Percentiles rank a stretch among this genome's conserved stretches.
Conservation (phyloP, 352 stramenopile genomes). For the Phytophthora uliginosa region DNA sequence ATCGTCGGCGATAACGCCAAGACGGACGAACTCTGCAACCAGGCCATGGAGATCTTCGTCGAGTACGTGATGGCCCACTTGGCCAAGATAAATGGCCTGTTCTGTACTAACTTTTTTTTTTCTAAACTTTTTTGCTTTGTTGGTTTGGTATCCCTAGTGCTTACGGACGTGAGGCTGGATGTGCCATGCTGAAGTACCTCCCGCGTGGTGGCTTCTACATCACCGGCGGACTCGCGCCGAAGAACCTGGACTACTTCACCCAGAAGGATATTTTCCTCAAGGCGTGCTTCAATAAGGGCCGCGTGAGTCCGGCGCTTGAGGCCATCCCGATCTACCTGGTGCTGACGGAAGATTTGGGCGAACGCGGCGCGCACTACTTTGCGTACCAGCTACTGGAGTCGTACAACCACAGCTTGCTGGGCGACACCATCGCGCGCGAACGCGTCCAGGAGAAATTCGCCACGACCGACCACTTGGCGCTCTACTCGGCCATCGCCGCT, state of each 20-base stretch:
- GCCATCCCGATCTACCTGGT: constrained; percentile 91
- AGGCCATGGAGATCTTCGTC: constrained; percentile 96
- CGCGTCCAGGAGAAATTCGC: constrained; percentile 46
- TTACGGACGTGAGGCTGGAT: constrained; percentile 96
- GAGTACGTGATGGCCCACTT: constrained; percentile 58
- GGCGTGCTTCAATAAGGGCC: constrained; percentile 91
- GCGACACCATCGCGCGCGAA: constrained; percentile 40
- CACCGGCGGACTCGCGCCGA: constrained; percentile 96
- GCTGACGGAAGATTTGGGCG: constrained; percentile 91
- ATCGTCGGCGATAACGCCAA: constrained; percentile 93
- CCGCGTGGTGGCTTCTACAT: constrained; percentile 98
- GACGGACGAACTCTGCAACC: constrained; percentile 81
- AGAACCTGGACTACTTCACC: constrained; percentile 97
- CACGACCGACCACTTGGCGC: constrained; percentile 46
- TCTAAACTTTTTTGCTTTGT: not conserved
- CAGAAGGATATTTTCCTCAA: constrained; percentile 85
- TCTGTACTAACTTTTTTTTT: constrained; percentile 11
- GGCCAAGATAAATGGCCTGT: not conserved
- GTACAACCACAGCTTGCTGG: constrained; percentile 59
- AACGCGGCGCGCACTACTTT: constrained; percentile 92
- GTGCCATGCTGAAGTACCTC: constrained; percentile 96
- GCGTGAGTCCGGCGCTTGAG: constrained; percentile 82
- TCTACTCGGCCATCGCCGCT: constrained; percentile 58
- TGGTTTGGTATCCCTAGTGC: constrained; percentile 46
- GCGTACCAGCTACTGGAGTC: constrained; percentile 81